These are phyloP conservation scores for Vitis labrusca DNA, from an alignment of 164 flowering plant species.

Conservation along the genomic window DNA sequence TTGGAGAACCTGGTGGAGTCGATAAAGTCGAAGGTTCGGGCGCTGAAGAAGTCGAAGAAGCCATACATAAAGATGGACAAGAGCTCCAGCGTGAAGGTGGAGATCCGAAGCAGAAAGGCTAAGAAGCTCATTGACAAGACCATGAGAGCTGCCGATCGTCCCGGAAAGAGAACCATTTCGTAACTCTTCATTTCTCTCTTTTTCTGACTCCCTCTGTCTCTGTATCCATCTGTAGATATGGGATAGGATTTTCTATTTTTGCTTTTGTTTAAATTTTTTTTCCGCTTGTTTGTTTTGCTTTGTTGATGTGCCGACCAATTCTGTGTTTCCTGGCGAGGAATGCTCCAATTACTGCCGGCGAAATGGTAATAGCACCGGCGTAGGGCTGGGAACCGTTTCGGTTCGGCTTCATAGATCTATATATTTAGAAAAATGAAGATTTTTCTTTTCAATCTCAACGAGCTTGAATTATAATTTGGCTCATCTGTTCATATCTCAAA, in stretches of 20 bases:
- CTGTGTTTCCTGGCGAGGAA: conserved; percentile 4
- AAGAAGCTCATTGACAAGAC: conserved; percentile 74
- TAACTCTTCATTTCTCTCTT: conserved; percentile 10
- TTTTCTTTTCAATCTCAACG: no score
- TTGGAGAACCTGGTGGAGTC: conserved; percentile 66
- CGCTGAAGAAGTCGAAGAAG: conserved; percentile 67
- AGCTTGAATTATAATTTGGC: no score
- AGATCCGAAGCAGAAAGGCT: conserved; percentile 81
- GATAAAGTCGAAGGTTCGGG: conserved; percentile 77
- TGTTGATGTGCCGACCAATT: conserved; percentile 8
- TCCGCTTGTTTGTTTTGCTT: neutral
- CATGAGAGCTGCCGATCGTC: conserved; percentile 67
- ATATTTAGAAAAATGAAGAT: neutral
- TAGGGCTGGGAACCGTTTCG: conserved; percentile 16
- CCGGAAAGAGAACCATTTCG: conserved; percentile 48
- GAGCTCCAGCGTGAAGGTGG: conserved; percentile 79
- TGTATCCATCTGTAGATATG: neutral
- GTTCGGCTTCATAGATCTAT: neutral
- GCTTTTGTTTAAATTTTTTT: neutral
- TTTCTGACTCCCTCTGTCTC: conserved; percentile 2
- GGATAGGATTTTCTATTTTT: neutral
- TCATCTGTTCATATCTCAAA: no score
- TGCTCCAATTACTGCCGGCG: no score
- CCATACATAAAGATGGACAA: conserved; percentile 88
- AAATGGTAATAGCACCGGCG: no score